Percentiles rank a stretch among this genome's conserved stretches.
Conservation (phyloP, 2,329 filamentous ascomycete species). For the Colletotrichum sp. region DNA sequence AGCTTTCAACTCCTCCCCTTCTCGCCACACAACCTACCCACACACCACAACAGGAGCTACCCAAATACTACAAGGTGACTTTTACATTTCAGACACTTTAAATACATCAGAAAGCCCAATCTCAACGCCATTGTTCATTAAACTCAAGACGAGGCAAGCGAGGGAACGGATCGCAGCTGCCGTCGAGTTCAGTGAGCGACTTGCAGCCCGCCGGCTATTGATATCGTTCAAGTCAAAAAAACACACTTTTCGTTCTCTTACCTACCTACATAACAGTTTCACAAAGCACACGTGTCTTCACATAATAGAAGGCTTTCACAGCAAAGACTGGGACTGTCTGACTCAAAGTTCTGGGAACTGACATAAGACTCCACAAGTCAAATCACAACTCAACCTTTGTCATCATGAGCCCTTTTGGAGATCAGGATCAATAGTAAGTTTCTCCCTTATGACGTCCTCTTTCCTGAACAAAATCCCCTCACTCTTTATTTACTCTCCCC, state of each 20-base stretch:
- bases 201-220: neutral
- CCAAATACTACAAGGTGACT: neutral
- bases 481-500: neutral
- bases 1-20: neutral
- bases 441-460: neutral
- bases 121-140: neutral
- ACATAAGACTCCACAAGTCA: neutral
- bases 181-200: neutral
- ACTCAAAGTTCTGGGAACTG: neutral
- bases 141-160: neutral
- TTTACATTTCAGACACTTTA: neutral
- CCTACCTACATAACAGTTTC: neutral
- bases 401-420: neutral
- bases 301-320: accelerated
- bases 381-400: neutral
- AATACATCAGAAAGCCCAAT: accelerated
- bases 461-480: accelerated
- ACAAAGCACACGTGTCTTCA: neutral
- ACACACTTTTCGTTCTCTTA: neutral
- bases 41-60: neutral
- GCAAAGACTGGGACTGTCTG: neutral
- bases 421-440: neutral
- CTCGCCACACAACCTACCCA: too few relatives aligned
- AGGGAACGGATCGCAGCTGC: neutral
- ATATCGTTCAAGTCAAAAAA: neutral